Evolutionary conservation across 495 filamentous ascomycete genomes (phyloP).

Genomic region (Xylaria venustula): DNA sequence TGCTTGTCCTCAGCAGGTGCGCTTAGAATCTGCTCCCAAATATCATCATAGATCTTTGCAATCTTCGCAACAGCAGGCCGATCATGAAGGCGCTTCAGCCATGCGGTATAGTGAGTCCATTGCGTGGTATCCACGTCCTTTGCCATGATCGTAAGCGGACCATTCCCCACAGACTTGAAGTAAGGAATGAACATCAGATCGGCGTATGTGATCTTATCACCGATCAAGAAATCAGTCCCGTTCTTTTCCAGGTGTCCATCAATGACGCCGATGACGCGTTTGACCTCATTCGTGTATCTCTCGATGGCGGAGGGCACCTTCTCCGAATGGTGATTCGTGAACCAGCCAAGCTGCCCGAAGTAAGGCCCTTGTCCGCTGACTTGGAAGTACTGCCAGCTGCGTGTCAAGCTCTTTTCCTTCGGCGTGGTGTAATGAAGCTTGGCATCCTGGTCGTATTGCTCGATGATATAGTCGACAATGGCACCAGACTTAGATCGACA

Average conservation of each 20-base stretch:
- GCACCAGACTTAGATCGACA: no score
- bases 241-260: conserved; percentile 31
- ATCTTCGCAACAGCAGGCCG: no score
- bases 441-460: conserved; percentile 56
- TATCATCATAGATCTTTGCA: no score
- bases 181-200: conserved; percentile 33
- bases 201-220: conserved; percentile 27
- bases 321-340: conserved; percentile 43
- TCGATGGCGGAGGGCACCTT: conserved; percentile 46
- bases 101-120: no score
- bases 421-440: conserved; percentile 46
- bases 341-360: conserved; percentile 52
- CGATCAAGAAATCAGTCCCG: conserved; percentile 46
- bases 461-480: conserved; percentile 61
- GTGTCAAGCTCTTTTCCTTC: not conserved
- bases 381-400: conserved; percentile 46
- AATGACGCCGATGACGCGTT: conserved; percentile 46
- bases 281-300: conserved; percentile 47
- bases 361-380: conserved; percentile 62
- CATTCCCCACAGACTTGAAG: no score
- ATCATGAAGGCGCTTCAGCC: no score
- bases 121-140: no score
- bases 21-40: no score
- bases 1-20: no score
- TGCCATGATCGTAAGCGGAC: no score